Evolutionary conservation across 352 stramenopile genomes (phyloP).

Genomic region (Albugo laibachii): DNA sequence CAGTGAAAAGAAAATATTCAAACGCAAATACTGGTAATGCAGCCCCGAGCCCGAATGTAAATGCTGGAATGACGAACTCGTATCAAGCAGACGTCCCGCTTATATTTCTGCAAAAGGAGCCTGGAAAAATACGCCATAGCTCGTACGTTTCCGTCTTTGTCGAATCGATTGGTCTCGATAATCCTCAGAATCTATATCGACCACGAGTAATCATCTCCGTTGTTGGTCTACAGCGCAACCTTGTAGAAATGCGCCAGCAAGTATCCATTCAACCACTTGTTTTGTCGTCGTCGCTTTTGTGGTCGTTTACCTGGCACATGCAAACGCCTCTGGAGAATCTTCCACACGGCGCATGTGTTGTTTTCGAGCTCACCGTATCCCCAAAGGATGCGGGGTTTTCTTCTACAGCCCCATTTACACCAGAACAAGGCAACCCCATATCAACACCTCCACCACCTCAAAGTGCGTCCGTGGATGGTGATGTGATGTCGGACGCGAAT

Average conservation of each 20-base stretch:
- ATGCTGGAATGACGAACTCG: no score
- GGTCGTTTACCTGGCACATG: slow-evolving; percentile 85
- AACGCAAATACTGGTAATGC: no score
- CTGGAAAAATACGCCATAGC: slow-evolving; percentile 46
- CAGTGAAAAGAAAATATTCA: no score
- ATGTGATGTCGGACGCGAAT: slow-evolving; percentile 13
- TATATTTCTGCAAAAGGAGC: slow-evolving; percentile 55
- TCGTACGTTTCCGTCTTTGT: slow-evolving; percentile 70
- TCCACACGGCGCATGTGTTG: slow-evolving; percentile 42
- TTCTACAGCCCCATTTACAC: not conserved
- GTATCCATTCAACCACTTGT: slow-evolving; percentile 43
- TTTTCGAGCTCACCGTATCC: slow-evolving; percentile 40
- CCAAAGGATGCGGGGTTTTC: slow-evolving; percentile 11
- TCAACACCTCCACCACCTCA: not conserved
- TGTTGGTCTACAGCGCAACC: slow-evolving; percentile 31
- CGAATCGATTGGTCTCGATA: slow-evolving; percentile 38
- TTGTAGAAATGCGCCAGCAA: slow-evolving; percentile 61
- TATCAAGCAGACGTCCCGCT: slow-evolving; percentile 12
- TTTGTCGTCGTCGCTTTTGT: slow-evolving; percentile 38
- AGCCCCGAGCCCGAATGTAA: no score
- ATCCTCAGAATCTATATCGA: slow-evolving; percentile 25
- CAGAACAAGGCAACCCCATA: not conserved
- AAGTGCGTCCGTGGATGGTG: slow-evolving; percentile 3
- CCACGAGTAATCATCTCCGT: slow-evolving; percentile 55
- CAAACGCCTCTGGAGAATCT: slow-evolving; percentile 84